Conservation (phyloP, 805 yeast genomes). For the Barnettozyma wickerhamii region DNA sequence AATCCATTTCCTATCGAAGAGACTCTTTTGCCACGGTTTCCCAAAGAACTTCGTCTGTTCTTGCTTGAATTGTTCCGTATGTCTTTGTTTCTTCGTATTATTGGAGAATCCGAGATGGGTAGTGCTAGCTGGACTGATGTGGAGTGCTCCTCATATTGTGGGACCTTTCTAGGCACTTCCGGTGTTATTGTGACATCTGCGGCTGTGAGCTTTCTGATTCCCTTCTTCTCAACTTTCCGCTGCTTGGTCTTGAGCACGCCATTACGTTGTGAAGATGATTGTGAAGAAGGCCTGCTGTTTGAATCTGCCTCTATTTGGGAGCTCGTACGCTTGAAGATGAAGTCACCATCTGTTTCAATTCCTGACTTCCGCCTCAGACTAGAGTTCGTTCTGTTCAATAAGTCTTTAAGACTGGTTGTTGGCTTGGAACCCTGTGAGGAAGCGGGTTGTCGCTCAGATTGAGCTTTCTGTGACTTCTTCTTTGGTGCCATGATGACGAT, state of each 20-base stretch:
- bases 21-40: slow-evolving; percentile 63
- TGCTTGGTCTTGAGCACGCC: neutral
- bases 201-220: slow-evolving; percentile 10
- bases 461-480: neutral
- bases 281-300: neutral
- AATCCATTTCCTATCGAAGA: slow-evolving; percentile 76
- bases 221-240: neutral
- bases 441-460: slow-evolving; percentile 13
- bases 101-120: slow-evolving; percentile 35
- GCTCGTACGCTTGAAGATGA: slow-evolving; percentile 18
- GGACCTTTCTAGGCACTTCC: slow-evolving; percentile 6
- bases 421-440: slow-evolving; percentile 11
- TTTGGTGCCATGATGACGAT: slow-evolving; percentile 2
- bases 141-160: slow-evolving; percentile 21
- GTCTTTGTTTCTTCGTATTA: slow-evolving; percentile 33
- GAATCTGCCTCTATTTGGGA: slow-evolving; percentile 7
- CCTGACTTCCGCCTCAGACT: slow-evolving; percentile 9
- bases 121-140: slow-evolving; percentile 26
- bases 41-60: slow-evolving; percentile 45
- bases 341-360: slow-evolving; percentile 20
- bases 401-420: slow-evolving; percentile 20
- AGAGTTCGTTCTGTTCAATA: slow-evolving; percentile 19
- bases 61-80: slow-evolving; percentile 25
- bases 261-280: neutral
- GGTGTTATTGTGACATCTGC: slow-evolving; percentile 23